Conservation (phyloP, 192 early-diverging fungal species). For the Diversispora eburnea region DNA sequence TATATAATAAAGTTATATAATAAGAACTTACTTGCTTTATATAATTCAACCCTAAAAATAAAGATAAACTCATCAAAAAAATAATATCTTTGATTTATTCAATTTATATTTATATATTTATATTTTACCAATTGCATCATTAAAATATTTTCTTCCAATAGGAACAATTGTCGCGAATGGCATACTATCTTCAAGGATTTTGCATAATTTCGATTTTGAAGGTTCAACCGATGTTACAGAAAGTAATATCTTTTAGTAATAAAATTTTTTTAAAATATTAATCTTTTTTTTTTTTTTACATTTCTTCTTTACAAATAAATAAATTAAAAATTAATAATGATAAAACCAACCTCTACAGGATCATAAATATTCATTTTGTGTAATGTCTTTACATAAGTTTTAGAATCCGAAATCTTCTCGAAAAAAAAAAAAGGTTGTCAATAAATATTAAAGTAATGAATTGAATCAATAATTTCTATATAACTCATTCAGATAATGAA, state of each 20-base stretch:
- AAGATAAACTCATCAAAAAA: neutral
- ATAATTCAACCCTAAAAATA: conserved; percentile 23
- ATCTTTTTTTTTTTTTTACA: too few relatives aligned
- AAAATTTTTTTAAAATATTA: neutral
- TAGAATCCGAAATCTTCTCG: conserved; percentile 58
- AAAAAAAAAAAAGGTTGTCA: neutral
- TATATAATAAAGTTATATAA: conserved; percentile 8
- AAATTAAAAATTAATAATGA: neutral
- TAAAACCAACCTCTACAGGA: conserved; percentile 51
- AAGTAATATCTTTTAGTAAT: conserved; percentile 43
- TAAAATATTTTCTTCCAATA: conserved; percentile 57
- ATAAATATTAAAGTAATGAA: neutral
- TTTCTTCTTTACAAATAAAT: neutral
- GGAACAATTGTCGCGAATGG: conserved; percentile 46
- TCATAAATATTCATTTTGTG: conserved; percentile 56
- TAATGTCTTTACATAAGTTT: conserved; percentile 57
- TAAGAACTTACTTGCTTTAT: conserved; percentile 5
- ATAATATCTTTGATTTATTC: neutral
- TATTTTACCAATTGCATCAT: conserved; percentile 39
- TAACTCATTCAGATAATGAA: too few relatives aligned
- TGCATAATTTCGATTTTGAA: conserved; percentile 48
- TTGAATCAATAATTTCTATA: too few relatives aligned
- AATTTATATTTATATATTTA: conserved; percentile 28
- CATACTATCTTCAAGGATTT: conserved; percentile 42
- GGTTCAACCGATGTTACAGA: conserved; percentile 50